Evolutionary conservation across 2,329 filamentous ascomycete species (phyloP), one percentile per base, ranked within the genome.

Genomic region (Myrmaecium sp.): DNA sequence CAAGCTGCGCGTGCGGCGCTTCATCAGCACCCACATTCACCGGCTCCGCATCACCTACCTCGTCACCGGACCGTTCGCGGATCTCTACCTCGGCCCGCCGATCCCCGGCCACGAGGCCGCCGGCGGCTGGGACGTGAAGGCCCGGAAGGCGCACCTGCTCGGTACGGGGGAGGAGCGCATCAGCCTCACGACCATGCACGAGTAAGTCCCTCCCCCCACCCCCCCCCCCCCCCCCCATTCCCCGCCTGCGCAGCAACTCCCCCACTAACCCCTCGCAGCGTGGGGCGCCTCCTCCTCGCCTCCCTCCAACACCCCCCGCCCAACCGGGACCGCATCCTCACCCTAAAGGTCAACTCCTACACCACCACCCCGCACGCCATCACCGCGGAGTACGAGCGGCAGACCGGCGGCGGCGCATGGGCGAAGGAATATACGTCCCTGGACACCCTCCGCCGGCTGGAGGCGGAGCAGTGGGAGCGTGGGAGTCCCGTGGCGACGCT

Each of bases 301-400:
- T 63, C 72, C 1, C 57, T 81, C 9, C 57, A 55, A 10, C 64
- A 72, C 31, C 66, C 69, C 3, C 47, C 61, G 6, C 55, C 48
- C 5, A 57, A 66, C 0, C 57, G 57, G 17, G 66, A 66, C 35
- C 61, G 64, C 28, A 62, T 66, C 0, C 49, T 81, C 17, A 62
- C 66, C 0, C 49, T 81, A 17, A 73, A 68, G 31, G 70, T 81
- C 2, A 74, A 80, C 40, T 80, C 74, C 0, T 82, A 80, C 36
- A 72, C 74, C 0, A 62, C 66, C 2, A 78, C 69, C 0, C 66
- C 71, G 0, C 58, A 65, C 6, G 51, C 68, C 14, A 70, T 80
- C 12, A 43, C 77, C 12, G 57, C 57, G n/a, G 74, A 77, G 42
- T 77, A 73, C 38, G 69, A 79, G 51, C 66, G 57, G 36, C 74